Conservation (phyloP, 345 rosid genomes). For the Cardiospermum halicacabum region DNA sequence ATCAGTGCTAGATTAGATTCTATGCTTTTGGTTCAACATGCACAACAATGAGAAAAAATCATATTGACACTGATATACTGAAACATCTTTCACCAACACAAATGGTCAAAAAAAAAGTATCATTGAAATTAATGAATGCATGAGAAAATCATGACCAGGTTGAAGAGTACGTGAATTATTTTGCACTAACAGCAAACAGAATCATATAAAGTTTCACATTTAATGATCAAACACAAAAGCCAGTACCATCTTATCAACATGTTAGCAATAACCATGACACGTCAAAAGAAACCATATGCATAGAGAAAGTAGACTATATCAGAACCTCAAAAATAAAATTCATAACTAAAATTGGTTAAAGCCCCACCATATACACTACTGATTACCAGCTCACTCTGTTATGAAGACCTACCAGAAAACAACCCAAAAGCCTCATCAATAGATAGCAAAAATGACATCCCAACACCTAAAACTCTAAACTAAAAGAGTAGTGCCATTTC, state of each 20-base stretch:
- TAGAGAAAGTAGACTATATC: neutral
- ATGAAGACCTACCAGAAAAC: neutral
- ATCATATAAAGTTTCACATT: too few relatives aligned
- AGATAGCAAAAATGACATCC: neutral
- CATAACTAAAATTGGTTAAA: neutral
- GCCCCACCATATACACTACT: neutral
- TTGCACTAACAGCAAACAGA: too few relatives aligned
- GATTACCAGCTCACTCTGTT: neutral
- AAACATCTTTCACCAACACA: neutral
- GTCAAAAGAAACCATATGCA: neutral
- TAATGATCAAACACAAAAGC: neutral
- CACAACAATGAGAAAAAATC: neutral
- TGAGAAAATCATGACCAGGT: neutral
- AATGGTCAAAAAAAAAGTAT: neutral
- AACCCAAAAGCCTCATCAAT: neutral
- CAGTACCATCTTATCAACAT: neutral
- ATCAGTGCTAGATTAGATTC: neutral
- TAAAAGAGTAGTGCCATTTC: too few relatives aligned
- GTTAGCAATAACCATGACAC: neutral
- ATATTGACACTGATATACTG: neutral
- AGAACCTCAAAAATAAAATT: neutral
- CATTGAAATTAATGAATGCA: neutral
- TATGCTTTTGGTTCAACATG: neutral
- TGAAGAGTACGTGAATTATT: neutral
- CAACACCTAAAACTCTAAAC: too few relatives aligned